These are phyloP conservation scores for Colletotrichum magnum DNA, from an alignment of 2,329 filamentous ascomycete species.

Conservation along the genomic window DNA sequence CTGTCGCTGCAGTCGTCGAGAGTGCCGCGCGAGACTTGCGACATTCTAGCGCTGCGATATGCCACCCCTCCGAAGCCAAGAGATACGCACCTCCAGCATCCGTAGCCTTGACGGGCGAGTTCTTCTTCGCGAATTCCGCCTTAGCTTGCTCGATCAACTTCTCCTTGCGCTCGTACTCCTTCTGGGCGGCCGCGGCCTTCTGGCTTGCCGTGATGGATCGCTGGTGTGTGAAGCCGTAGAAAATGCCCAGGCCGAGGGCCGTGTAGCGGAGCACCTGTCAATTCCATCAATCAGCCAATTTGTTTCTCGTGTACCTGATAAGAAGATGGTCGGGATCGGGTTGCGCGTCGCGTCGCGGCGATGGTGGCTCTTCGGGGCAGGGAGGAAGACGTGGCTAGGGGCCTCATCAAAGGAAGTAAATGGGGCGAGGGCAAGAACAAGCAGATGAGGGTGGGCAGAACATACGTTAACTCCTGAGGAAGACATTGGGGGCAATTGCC, in stretches of 20 bases:
- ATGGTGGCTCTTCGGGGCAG: conserved; percentile 36
- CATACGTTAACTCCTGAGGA: conserved; percentile 78
- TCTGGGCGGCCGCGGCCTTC: conserved; percentile 78
- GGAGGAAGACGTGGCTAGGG: conserved; percentile 26
- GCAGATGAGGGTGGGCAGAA: conserved; percentile 47
- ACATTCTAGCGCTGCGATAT: background rate
- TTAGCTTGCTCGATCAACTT: conserved; percentile 94
- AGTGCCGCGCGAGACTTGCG: conserved; percentile 3
- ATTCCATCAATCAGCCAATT: conserved; percentile 47
- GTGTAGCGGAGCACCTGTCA: conserved; percentile 95
- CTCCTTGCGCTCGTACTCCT: conserved; percentile 92
- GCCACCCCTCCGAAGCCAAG: background rate
- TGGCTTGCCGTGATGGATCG: conserved; percentile 80
- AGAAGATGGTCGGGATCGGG: background rate
- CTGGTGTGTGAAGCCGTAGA: conserved; percentile 98
- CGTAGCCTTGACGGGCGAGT: conserved; percentile 64
- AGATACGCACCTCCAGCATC: conserved; percentile 36
- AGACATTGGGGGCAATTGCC: conserved; percentile 68
- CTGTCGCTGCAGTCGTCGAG: background rate
- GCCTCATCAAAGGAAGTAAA: conserved; percentile 19
- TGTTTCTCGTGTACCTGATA: background rate
- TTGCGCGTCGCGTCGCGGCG: conserved; percentile 13
- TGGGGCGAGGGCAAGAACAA: conserved; percentile 15
- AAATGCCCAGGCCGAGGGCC: conserved; percentile 89
- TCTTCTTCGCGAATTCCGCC: conserved; percentile 85